Base-by-base conservation (phyloP, 768 basidiomycete species). In the Tulasnella sp. region DNA sequence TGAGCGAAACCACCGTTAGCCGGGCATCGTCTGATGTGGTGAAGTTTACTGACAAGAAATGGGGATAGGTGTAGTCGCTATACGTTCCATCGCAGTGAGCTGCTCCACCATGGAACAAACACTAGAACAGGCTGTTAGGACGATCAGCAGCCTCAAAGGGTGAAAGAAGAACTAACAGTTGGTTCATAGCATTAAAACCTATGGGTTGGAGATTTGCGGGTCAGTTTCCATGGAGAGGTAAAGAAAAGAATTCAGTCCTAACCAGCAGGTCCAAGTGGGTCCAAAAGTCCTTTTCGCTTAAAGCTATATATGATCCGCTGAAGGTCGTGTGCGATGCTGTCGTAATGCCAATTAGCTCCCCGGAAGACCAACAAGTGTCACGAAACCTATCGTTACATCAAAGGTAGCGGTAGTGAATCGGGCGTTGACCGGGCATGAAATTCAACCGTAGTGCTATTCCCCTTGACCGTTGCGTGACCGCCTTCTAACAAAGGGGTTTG, bases 201-300 rank as follows among this genome's bases (percentile, higher is more conserved):
- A 4, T 31, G 11, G 2, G 58, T 64, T 4, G 4, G 1, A 49
- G 2, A 31, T 31, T 64, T 31, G 12, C 12, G 29, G 7, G 12
- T 64, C 58, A 64, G 58, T 1, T 8, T 64, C 31, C 2, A 4
- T 31, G 5, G 58, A 29, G 58, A 5, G n/a, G 58, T 6, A 31
- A 31, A 29, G 58, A 11, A 8, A 31, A 7, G 1, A 64, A 4
- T 64, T 31, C 9, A 29, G 94, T 96, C 8, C 64, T 89, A 85
- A 89, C 93, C 91, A 37, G 96, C 94, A 17, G 94, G 94, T 38
- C 96, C 96, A 77, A 96, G 90, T 19, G 91, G 91, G 82, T 97
- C 96, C 71, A 98, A 82, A 74, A 90, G 90, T 0, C 94, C 94
- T 79, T 93, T 90, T 40, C 91, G 86, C 80, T 90, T 89, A 83